Conservation (phyloP, 163 green algal genomes). For the Prototheca wickerhamii region DNA sequence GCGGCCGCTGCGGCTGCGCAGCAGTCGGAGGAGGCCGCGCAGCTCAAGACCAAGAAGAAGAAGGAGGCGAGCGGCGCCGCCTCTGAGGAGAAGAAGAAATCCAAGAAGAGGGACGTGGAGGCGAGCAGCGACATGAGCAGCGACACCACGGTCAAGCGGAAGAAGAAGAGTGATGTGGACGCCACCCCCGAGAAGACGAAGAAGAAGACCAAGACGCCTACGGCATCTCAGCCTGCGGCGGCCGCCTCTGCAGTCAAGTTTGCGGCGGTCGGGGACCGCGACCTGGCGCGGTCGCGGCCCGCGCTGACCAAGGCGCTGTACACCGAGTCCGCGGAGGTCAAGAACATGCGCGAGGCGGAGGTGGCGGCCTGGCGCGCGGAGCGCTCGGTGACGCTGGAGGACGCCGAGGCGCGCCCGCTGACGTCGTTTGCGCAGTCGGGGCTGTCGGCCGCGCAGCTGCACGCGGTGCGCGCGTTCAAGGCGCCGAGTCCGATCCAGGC, state of each 20-base stretch:
- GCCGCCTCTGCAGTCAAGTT: constrained; percentile 4
- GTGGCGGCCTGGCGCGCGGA: constrained; percentile 40
- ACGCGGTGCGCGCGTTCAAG: constrained; percentile 62
- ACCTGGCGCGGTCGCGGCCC: constrained; percentile 39
- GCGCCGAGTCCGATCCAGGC: constrained; percentile 83
- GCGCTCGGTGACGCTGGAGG: constrained; percentile 51
- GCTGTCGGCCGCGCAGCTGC: constrained; percentile 54
- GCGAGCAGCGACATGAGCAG: background rate
- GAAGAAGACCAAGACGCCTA: constrained; percentile 16
- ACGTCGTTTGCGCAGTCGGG: constrained; percentile 57
- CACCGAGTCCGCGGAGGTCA: constrained; percentile 20
- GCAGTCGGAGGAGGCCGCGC: background rate
- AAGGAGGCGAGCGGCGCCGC: too few species aligned
- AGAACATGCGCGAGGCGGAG: constrained; percentile 27
- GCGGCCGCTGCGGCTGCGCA: constrained; percentile 5
- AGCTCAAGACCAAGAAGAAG: constrained; percentile 1
- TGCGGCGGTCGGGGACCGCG: constrained; percentile 48
- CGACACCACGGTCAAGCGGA: constrained; percentile 7
- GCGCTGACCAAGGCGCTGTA: constrained; percentile 57
- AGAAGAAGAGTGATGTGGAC: constrained; percentile 6
- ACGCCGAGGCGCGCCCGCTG: constrained; percentile 42
- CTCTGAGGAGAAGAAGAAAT: constrained; percentile 26
- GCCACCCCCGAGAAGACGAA: background rate
- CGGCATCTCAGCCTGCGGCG: background rate
- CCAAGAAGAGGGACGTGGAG: constrained; percentile 3